These are phyloP conservation scores for Paraphysoderma sedebokerense DNA, from an alignment of 371 early-diverging fungal species.

Conservation along the genomic window DNA sequence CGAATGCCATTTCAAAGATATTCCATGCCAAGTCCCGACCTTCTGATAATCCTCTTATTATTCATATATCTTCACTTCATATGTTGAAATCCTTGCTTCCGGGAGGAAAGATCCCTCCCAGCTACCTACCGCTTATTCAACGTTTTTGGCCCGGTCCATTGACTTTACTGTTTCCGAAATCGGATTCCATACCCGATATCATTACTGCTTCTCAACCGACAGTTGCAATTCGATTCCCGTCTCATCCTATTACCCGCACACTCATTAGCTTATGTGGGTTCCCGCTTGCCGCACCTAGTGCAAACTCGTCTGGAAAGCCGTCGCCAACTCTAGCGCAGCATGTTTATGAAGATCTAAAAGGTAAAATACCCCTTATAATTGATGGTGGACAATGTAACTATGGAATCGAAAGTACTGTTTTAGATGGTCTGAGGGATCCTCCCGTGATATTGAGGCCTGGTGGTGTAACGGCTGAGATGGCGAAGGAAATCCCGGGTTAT, in stretches of 20 bases:
- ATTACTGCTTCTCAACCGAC: slow-evolving; percentile 80
- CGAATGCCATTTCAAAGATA: slow-evolving; percentile 58
- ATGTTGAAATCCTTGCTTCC: slow-evolving; percentile 63
- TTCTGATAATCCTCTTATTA: slow-evolving; percentile 96
- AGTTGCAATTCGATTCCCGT: slow-evolving; percentile 91
- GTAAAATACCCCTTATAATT: slow-evolving; percentile 67
- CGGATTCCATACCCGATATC: slow-evolving; percentile 28
- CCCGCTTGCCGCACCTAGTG: slow-evolving; percentile 98
- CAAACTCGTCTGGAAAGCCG: slow-evolving; percentile 93
- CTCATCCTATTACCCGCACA: slow-evolving; percentile 77
- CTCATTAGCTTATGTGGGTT: slow-evolving; percentile 71
- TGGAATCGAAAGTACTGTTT: slow-evolving; percentile 95
- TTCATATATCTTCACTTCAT: slow-evolving; percentile 79
- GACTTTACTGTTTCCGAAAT: slow-evolving; percentile 77
- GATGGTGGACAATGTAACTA: slow-evolving; percentile 85
- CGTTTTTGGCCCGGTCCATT: slow-evolving; percentile 97
- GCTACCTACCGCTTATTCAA: slow-evolving; percentile 45
- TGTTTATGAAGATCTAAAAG: slow-evolving; percentile 74
- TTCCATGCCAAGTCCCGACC: slow-evolving; percentile 91
- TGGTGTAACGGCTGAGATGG: slow-evolving; percentile 73
- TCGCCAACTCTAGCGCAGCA: slow-evolving; percentile 89
- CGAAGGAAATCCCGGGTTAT: slow-evolving; percentile 31
- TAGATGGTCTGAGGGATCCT: slow-evolving; percentile 51
- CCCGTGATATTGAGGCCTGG: slow-evolving; percentile 95
- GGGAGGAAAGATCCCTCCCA: slow-evolving; percentile 26